Conservation (phyloP, 2,329 filamentous ascomycete species). For the Nemania sp. region DNA sequence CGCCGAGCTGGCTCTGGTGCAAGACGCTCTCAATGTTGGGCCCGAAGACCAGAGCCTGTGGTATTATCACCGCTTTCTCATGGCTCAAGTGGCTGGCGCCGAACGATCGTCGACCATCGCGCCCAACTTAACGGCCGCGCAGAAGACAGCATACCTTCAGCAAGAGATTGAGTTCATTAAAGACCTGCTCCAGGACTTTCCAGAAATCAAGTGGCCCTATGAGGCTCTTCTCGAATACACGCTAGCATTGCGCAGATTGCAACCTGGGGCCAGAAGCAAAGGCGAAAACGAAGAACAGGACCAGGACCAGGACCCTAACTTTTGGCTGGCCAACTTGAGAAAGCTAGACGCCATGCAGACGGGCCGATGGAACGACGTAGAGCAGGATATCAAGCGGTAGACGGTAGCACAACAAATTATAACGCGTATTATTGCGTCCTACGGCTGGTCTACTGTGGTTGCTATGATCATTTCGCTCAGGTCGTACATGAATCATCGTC, state of each 20-base stretch:
- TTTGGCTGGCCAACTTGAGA: slow-evolving; percentile 68
- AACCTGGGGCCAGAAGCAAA: slow-evolving; percentile 45
- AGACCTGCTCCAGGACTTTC: slow-evolving; percentile 63
- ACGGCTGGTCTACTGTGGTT: no score
- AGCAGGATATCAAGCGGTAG: slow-evolving; percentile 42
- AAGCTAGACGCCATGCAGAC: slow-evolving; percentile 73
- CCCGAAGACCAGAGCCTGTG: slow-evolving; percentile 94
- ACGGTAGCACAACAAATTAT: no score
- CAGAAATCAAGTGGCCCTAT: slow-evolving; percentile 75
- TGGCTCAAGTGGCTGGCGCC: slow-evolving; percentile 65
- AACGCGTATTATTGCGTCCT: no score
- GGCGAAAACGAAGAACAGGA: slow-evolving; percentile 47
- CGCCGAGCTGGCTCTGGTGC: slow-evolving; percentile 74
- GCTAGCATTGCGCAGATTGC: slow-evolving; percentile 58
- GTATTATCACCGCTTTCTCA: slow-evolving; percentile 92
- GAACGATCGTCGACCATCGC: slow-evolving; percentile 61
- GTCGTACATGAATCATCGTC: neutral
- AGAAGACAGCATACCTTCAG: slow-evolving; percentile 67
- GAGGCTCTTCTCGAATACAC: slow-evolving; percentile 81
- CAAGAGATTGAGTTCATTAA: slow-evolving; percentile 75
- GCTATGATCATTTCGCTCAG: neutral
- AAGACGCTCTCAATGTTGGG: slow-evolving; percentile 80
- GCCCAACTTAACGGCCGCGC: slow-evolving; percentile 60
- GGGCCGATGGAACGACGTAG: slow-evolving; percentile 76
- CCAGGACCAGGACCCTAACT: slow-evolving; percentile 51